These are phyloP conservation scores for Sordariomycetes sp. DNA, from an alignment of 2,329 filamentous ascomycete genomes.

Conservation along the genomic window DNA sequence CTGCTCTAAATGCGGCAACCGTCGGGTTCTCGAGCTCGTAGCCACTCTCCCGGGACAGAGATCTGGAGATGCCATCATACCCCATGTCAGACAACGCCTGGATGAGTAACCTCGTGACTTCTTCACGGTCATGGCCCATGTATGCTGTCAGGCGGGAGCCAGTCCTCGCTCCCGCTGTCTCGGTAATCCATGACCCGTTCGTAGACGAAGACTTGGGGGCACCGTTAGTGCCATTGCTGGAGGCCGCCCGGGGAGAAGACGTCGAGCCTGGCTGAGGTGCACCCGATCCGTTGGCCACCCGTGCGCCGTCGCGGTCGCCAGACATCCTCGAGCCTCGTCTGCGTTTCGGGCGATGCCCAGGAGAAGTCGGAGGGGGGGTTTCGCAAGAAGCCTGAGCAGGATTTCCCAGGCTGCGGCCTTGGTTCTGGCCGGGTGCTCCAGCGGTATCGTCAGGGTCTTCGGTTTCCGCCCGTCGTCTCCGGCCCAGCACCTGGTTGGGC, in stretches of 20 bases:
- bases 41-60: constrained; percentile 71
- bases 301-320: constrained; percentile 46
- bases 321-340: constrained; percentile 54
- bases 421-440: constrained; percentile 30
- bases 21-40: constrained; percentile 77
- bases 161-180: background rate
- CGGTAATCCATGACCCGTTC: constrained; percentile 14
- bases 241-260: background rate
- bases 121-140: constrained; percentile 80
- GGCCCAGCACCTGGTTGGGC: constrained; percentile 35
- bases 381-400: background rate
- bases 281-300: constrained; percentile 40
- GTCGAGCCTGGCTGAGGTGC: constrained; percentile 45
- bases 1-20: constrained; percentile 74
- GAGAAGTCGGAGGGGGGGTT: constrained; percentile 1
- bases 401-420: constrained; percentile 33
- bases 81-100: constrained; percentile 85
- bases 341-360: constrained; percentile 23
- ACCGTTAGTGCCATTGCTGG: constrained; percentile 1
- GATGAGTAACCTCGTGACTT: constrained; percentile 85
- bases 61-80: constrained; percentile 66
- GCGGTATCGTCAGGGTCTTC: constrained; percentile 25
- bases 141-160: constrained; percentile 32
- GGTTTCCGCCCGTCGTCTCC: constrained; percentile 28
- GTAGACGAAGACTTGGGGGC: constrained; percentile 6